A percentile compares a stretch with the other conserved stretches of the same genome.
phyloP scores from a whole-genome alignment of 208 protist species.

The Phytomonas sp. region DNA sequence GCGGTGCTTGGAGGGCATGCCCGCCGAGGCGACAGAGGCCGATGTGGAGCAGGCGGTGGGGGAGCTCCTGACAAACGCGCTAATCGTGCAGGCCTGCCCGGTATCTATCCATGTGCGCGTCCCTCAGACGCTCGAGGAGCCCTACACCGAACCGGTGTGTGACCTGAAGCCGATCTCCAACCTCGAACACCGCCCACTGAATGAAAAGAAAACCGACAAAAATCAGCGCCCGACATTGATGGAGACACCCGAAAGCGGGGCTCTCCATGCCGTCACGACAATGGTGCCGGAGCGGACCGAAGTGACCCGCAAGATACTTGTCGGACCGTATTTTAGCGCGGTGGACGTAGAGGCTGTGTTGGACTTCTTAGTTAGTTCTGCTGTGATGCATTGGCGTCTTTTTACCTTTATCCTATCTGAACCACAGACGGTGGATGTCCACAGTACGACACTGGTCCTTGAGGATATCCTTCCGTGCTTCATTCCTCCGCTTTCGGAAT shows the following conservation, averaged over 20 bases:
- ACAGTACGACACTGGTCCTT: conserved; percentile 11
- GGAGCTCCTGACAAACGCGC: conserved; percentile 25
- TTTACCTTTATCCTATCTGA: conserved; percentile 31
- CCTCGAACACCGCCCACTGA: conserved; percentile 33
- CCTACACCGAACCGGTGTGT: conserved; percentile 27
- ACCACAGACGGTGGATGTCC: conserved; percentile 10
- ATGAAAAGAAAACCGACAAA: conserved; percentile 38
- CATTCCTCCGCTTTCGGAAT: conserved; percentile 49
- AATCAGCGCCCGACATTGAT: conserved; percentile 37
- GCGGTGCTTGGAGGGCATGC: conserved; percentile 21
- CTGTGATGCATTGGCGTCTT: conserved; percentile 54
- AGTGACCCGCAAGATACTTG: conserved; percentile 30
- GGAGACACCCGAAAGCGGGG: conserved; percentile 25
- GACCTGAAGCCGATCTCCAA: conserved; percentile 36
- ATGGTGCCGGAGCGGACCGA: conserved; percentile 24
- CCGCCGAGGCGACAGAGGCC: conserved; percentile 1
- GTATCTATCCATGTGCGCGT: conserved; percentile 28
- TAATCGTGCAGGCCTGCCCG: conserved; percentile 41
- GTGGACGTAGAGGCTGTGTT: conserved; percentile 42
- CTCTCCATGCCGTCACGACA: conserved; percentile 25
- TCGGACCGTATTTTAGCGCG: conserved; percentile 53
- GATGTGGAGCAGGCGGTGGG: conserved; percentile 23
- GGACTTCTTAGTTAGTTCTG: conserved; percentile 46
- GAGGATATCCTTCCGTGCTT: conserved; percentile 31
- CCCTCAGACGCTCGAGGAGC: conserved; percentile 14